phyloP scores from a whole-genome alignment of 1,284 basidiomycete genomes.

The Phenoliferia sp. region DNA sequence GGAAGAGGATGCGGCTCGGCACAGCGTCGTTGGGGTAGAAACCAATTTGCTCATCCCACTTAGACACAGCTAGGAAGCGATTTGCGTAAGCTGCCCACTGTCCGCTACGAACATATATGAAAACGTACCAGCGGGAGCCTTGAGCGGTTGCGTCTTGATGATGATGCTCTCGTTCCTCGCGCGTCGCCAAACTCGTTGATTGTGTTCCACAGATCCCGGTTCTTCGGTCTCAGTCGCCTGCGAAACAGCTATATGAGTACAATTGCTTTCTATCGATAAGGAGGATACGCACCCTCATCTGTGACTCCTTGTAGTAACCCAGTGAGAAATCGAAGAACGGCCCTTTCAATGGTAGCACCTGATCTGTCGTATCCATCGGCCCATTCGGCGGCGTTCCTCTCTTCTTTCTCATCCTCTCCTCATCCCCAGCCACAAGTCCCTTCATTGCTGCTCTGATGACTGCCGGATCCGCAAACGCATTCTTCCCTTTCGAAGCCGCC shows the following conservation, averaged over 20 bases:
- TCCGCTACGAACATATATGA: no score
- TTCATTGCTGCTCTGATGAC: conserved; percentile 17
- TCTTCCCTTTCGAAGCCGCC: conserved; percentile 7
- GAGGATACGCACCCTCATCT: conserved; percentile 74
- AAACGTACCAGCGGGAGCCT: conserved; percentile 65
- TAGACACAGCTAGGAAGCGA: conserved; percentile 47
- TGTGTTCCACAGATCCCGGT: conserved; percentile 87
- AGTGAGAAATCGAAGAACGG: conserved; percentile 92
- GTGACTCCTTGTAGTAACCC: conserved; percentile 97
- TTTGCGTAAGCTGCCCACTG: conserved; percentile 9
- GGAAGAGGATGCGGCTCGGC: conserved; percentile 74
- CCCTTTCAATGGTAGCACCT: conserved; percentile 77
- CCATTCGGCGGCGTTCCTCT: conserved; percentile 16
- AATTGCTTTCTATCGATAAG: background rate
- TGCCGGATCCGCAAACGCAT: conserved; percentile 6
- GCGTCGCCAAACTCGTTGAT: conserved; percentile 93
- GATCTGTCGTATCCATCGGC: conserved; percentile 36
- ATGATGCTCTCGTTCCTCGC: conserved; percentile 79
- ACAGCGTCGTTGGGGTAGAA: conserved; percentile 65
- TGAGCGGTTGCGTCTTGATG: conserved; percentile 59
- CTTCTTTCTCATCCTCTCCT: conserved; percentile 26
- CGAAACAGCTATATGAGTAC: background rate
- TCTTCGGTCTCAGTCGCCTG: conserved; percentile 92
- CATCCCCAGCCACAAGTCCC: conserved; percentile 23
- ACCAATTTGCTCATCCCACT: conserved; percentile 77